These are phyloP conservation scores for Saitozyma podzolica DNA, from an alignment of 768 basidiomycete genomes.

Conservation along the genomic window DNA sequence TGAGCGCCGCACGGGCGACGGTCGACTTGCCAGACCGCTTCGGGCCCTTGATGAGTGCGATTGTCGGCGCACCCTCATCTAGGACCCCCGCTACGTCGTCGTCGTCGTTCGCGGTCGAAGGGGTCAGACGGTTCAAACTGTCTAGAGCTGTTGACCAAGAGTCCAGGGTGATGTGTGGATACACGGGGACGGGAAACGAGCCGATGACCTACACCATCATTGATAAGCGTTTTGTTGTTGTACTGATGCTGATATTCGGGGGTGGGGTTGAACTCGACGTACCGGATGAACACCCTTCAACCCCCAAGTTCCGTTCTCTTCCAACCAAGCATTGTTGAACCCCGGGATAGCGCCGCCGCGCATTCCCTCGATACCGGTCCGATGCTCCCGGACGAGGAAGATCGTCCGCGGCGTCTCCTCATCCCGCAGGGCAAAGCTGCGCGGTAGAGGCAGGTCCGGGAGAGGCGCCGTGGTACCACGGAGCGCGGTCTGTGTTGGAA, in stretches of 20 bases:
- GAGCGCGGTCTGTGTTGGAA: background rate
- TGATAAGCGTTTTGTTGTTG: slow-evolving; percentile 14
- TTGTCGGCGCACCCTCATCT: slow-evolving; percentile 28
- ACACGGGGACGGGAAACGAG: slow-evolving; percentile 31
- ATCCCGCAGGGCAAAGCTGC: slow-evolving; percentile 10
- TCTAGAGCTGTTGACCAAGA: slow-evolving; percentile 50
- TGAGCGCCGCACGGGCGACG: slow-evolving; percentile 71
- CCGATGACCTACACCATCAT: slow-evolving; percentile 23
- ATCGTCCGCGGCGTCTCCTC: slow-evolving; percentile 50
- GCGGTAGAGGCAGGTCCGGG: slow-evolving; percentile 23
- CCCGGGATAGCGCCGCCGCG: slow-evolving; percentile 62
- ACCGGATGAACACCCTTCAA: slow-evolving; percentile 57
- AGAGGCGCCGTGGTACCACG: slow-evolving; percentile 10
- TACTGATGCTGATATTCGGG: background rate
- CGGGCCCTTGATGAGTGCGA: slow-evolving; percentile 75
- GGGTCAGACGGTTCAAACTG: slow-evolving; percentile 32
- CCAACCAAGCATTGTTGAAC: slow-evolving; percentile 65
- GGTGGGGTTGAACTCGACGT: slow-evolving; percentile 35
- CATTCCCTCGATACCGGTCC: slow-evolving; percentile 67
- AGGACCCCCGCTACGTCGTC: slow-evolving; percentile 5
- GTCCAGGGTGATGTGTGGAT: slow-evolving; percentile 37
- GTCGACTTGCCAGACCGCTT: slow-evolving; percentile 90
- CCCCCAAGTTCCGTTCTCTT: slow-evolving; percentile 51
- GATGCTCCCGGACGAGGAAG: slow-evolving; percentile 62
- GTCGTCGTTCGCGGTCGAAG: background rate